Conservation (phyloP, 331 rosid species). For the Rhamnella rubrinervis region DNA sequence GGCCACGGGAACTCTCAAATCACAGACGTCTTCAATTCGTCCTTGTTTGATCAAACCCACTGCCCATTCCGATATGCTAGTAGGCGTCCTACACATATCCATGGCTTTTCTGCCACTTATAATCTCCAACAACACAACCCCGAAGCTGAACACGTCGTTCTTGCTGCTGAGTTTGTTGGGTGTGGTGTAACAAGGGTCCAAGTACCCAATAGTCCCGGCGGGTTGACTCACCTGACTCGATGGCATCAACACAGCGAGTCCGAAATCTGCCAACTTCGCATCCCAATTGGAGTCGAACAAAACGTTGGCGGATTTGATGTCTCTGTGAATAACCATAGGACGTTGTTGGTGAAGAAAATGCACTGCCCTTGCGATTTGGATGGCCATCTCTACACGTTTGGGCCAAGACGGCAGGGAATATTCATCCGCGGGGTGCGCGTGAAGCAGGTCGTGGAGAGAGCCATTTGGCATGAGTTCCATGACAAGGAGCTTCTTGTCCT, state of each 20-base stretch:
- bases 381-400: conserved; percentile 39
- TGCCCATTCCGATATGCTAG: conserved; percentile 55
- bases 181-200: conserved; percentile 55
- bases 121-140: conserved; percentile 58
- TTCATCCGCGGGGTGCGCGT: not conserved
- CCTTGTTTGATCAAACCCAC: conserved; percentile 27
- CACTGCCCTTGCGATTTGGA: conserved; percentile 43
- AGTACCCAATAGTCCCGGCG: conserved; percentile 67
- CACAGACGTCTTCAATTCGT: conserved; percentile 16
- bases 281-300: conserved; percentile 48
- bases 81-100: conserved; percentile 34
- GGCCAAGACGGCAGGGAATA: conserved; percentile 35
- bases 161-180: conserved; percentile 51
- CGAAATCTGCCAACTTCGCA: conserved; percentile 58
- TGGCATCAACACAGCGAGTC: conserved; percentile 38
- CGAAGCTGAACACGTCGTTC: conserved; percentile 56
- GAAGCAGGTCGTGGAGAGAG: conserved; percentile 52
- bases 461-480: conserved; percentile 65
- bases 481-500: conserved; percentile 34
- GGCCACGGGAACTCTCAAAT: conserved; percentile 23
- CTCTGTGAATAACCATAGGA: conserved; percentile 55
- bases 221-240: conserved; percentile 29
- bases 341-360: conserved; percentile 43
- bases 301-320: conserved; percentile 52
- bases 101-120: conserved; percentile 48